Evolutionary conservation across 1,284 basidiomycete genomes (phyloP).

Genomic region (Neotropicomus parvogracilis): DNA sequence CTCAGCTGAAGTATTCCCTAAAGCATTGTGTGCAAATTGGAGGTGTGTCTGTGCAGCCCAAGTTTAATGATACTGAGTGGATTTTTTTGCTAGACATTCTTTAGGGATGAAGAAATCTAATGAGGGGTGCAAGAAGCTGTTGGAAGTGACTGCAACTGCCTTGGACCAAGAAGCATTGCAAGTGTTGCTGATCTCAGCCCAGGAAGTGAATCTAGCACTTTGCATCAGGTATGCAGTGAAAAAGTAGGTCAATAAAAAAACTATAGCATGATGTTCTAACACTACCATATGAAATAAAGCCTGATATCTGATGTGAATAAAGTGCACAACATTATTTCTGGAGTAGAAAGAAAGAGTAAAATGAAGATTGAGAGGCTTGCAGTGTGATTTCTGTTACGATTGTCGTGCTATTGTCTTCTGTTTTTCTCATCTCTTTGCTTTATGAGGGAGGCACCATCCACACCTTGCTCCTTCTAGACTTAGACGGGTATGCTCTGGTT

Average conservation of each 20-base stretch:
- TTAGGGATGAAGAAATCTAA: conserved; percentile 6
- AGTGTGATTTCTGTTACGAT: conserved; percentile 4
- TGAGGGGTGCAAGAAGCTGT: not conserved
- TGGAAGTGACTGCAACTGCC: not conserved
- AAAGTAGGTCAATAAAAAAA: not conserved
- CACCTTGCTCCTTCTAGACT: no score
- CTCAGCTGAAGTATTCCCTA: not conserved
- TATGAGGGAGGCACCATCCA: no score
- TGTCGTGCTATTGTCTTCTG: no score
- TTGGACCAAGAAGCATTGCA: conserved; percentile 2
- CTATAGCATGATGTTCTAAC: not conserved
- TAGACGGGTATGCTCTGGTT: no score
- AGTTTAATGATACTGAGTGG: no score
- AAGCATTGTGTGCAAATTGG: not conserved
- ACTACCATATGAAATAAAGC: not conserved
- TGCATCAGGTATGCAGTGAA: conserved; percentile 3
- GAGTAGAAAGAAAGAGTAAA: no score
- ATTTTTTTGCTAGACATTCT: no score
- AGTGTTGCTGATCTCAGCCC: conserved; percentile 3
- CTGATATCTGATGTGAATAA: not conserved
- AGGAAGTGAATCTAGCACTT: no score
- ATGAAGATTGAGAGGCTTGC: not conserved
- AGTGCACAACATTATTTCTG: not conserved
- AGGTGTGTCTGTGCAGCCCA: no score
- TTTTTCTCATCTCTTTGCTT: no score